These are phyloP conservation scores for Pythium folliculosum DNA, from an alignment of 352 stramenopile species.

Conservation along the genomic window DNA sequence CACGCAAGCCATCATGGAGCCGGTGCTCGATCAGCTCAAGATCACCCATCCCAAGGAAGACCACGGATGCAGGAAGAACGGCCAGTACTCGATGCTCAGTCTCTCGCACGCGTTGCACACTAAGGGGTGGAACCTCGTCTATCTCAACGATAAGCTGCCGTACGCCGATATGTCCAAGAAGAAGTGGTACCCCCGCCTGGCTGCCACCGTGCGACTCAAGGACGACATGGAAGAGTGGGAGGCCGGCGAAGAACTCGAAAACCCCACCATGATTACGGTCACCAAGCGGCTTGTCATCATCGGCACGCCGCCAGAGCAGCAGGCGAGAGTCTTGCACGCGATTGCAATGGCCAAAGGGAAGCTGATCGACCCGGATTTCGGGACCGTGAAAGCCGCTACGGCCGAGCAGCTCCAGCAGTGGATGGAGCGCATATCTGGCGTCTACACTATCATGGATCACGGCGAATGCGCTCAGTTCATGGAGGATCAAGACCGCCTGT, in stretches of 20 bases:
- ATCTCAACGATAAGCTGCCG: constrained; percentile 3
- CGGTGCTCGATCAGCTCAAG: neutral
- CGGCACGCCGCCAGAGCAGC: neutral
- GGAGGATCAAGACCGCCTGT: no score
- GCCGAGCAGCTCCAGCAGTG: no score
- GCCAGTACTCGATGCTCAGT: constrained; percentile 7
- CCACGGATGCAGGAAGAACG: neutral
- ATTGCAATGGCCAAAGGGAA: no score
- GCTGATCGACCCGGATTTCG: no score
- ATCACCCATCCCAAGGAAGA: neutral
- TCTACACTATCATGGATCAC: no score
- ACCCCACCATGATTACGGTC: neutral
- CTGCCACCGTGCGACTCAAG: neutral
- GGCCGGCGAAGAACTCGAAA: neutral
- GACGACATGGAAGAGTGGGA: constrained; percentile 6
- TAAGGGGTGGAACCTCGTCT: neutral
- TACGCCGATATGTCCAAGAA: neutral
- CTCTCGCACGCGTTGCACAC: neutral
- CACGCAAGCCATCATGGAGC: neutral
- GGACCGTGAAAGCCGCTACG: no score
- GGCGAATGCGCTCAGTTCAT: no score
- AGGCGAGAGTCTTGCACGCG: neutral
- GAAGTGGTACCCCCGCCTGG: constrained; percentile 1
- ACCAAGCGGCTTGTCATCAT: constrained; percentile 3
- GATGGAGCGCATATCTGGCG: no score